Evolutionary conservation across 768 basidiomycete species (phyloP), one percentile per base, ranked within the genome.

Genomic region (Trametes maxima): DNA sequence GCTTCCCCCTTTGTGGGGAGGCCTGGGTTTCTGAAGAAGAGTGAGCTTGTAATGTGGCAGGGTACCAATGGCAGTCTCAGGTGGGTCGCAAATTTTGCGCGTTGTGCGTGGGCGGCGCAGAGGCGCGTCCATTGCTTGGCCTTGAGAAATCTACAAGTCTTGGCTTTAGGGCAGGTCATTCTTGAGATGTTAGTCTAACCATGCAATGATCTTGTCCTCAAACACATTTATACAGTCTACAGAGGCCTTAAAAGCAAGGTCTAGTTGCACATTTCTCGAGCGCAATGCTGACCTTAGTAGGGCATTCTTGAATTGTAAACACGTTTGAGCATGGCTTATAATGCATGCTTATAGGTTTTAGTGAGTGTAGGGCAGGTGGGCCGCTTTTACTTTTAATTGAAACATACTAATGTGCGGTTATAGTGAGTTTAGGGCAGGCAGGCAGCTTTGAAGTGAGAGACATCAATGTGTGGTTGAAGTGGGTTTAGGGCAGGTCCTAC

Each of bases 401-500:
- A 48, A 21, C 12, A 14, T 51, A 45, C 19, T n/a, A 40, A 25
- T 22, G 22, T 22, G 22, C 5, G 21, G 39, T 11, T 24, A 1
- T 42, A 53, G 22, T 40, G 37, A n/a, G 42, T 54, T 54, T 44
- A 54, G 53, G 52, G 52, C 52, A 54, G 52, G 52, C 52, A 42
- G 24, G 24, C 22, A 21, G 17, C 22, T 14, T 43, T 43, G n/a
- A 21, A 46, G 5, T n/a, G 2, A 46, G 19, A 21, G 7, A 16
- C 3, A 22, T 22, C 24, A 46, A 6, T 46, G 5, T 46, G 45
- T 22, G 5, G 19, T 22, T 46, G 45, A n/a, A 43, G 3, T 14
- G 13, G 24, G 25, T 28, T 25, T n/a, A 43, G 52, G 36, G 42
- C 42, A 39, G 24, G 42, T 10, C 25, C 19, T 12, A 5, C 3